Evolutionary conservation across 2,329 filamentous ascomycete genomes (phyloP).

Genomic region (Colletotrichum theobromicola): DNA sequence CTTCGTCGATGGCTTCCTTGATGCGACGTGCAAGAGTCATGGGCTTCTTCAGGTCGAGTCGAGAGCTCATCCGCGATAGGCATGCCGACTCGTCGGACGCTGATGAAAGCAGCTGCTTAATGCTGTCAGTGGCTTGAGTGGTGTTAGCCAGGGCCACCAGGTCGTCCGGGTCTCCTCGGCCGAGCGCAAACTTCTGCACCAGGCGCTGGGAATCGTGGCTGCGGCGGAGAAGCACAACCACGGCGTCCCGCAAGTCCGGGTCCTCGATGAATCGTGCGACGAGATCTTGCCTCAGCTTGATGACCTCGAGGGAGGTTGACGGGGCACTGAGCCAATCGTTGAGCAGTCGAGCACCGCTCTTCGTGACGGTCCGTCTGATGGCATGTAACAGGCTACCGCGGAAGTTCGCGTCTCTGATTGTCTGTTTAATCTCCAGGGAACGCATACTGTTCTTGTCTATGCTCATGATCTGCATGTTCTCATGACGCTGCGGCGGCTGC

Average conservation of each 20-base stretch:
- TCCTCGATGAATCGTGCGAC: constrained; percentile 76
- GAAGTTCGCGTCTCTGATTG: constrained; percentile 78
- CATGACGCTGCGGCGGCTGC: constrained; percentile 79
- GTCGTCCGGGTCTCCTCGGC: constrained; percentile 91
- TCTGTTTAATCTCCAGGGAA: constrained; percentile 87
- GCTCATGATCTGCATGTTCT: constrained; percentile 78
- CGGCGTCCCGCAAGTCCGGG: constrained; percentile 70
- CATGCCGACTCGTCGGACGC: constrained; percentile 33
- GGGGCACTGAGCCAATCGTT: constrained; percentile 88
- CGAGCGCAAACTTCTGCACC: constrained; percentile 92
- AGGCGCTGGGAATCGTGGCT: constrained; percentile 88
- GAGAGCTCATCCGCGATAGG: constrained; percentile 51
- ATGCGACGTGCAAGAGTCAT: constrained; percentile 74
- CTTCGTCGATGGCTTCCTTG: constrained; percentile 84
- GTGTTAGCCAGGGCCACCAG: constrained; percentile 83
- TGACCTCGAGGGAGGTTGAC: constrained; percentile 82
- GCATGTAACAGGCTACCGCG: constrained; percentile 89
- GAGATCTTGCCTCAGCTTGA: constrained; percentile 80
- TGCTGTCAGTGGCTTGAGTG: constrained; percentile 74
- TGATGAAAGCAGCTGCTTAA: constrained; percentile 55
- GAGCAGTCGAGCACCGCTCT: constrained; percentile 84
- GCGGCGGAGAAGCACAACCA: constrained; percentile 71
- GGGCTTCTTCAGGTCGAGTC: constrained; percentile 72
- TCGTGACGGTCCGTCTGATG: constrained; percentile 88
- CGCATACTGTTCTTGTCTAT: constrained; percentile 93